Evolutionary conservation across 2,329 filamentous ascomycete species (phyloP).

Genomic region (Claviceps monticola): DNA sequence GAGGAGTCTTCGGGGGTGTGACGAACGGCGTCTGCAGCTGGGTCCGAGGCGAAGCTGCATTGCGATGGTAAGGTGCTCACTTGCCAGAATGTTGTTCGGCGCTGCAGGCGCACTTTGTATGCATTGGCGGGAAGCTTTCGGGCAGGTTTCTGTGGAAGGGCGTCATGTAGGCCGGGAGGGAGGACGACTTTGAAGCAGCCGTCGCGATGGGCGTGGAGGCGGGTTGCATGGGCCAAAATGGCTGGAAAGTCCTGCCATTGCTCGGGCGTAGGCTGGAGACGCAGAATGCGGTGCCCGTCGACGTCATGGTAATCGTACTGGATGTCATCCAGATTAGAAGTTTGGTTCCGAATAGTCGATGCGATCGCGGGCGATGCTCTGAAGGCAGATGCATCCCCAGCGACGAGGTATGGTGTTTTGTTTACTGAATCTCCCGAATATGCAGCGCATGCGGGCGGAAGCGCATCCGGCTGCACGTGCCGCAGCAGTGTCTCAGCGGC

Average conservation of each 20-base stretch:
- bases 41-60: slow-evolving; percentile 16
- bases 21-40: slow-evolving; percentile 11
- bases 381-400: not conserved
- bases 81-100: slow-evolving; percentile 22
- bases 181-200: slow-evolving; percentile 26
- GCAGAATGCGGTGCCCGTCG: slow-evolving; percentile 17
- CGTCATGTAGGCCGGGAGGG: slow-evolving; percentile 17
- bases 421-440: no score
- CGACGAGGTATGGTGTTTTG: not conserved
- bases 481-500: no score
- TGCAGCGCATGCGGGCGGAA: no score
- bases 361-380: not conserved
- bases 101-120: slow-evolving; percentile 21
- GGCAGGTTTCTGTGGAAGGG: slow-evolving; percentile 18
- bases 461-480: no score
- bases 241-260: slow-evolving; percentile 25
- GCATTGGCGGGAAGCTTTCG: slow-evolving; percentile 21
- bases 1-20: slow-evolving; percentile 1
- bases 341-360: no score
- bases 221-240: slow-evolving; percentile 19
- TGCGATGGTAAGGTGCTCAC: slow-evolving; percentile 21
- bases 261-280: slow-evolving; percentile 19
- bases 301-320: slow-evolving; percentile 19
- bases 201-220: slow-evolving; percentile 17
- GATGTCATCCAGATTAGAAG: slow-evolving; percentile 2